Percentiles rank a stretch among this genome's conserved stretches.
These are phyloP conservation scores for Sanghuangporus baumii DNA, from an alignment of 1,284 basidiomycete species.

Conservation along the genomic window DNA sequence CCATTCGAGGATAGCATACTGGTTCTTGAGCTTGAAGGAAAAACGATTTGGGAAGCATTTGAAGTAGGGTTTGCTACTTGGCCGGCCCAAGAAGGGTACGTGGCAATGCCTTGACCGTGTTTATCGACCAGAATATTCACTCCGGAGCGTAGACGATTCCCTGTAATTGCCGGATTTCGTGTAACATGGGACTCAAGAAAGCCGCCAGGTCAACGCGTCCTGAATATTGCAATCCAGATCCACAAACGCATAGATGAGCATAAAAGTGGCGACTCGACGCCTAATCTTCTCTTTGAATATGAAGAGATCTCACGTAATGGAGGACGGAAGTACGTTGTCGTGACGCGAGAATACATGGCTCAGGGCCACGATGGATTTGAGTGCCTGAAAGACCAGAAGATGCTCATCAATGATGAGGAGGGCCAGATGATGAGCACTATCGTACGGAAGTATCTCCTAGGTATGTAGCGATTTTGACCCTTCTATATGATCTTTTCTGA, in stretches of 20 bases:
- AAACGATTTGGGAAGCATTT: conserved; percentile 76
- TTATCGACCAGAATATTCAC: background rate
- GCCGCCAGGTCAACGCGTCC: conserved; percentile 64
- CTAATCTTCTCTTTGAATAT: conserved; percentile 35
- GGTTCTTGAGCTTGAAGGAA: conserved; percentile 78
- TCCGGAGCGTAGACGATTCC: conserved; percentile 64
- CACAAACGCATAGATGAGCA: conserved; percentile 34
- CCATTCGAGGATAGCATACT: conserved; percentile 88
- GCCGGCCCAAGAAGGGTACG: conserved; percentile 86
- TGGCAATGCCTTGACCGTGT: background rate
- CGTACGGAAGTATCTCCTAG: conserved; percentile 82
- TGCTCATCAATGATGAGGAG: conserved; percentile 81
- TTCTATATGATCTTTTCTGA: background rate
- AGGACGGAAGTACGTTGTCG: conserved; percentile 65
- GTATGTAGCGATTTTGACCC: conserved; percentile 35
- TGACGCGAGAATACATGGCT: conserved; percentile 75
- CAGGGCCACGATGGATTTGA: conserved; percentile 79
- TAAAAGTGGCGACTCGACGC: conserved; percentile 36
- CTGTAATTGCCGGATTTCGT: conserved; percentile 80
- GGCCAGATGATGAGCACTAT: conserved; percentile 79
- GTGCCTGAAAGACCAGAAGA: conserved; percentile 59
- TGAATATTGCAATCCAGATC: conserved; percentile 61
- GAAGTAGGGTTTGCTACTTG: conserved; percentile 75
- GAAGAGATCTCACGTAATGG: conserved; percentile 51
- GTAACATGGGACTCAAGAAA: conserved; percentile 83